phyloP scores from a whole-genome alignment of 257 asterid genomes.

The Rauvolfia tetraphylla region DNA sequence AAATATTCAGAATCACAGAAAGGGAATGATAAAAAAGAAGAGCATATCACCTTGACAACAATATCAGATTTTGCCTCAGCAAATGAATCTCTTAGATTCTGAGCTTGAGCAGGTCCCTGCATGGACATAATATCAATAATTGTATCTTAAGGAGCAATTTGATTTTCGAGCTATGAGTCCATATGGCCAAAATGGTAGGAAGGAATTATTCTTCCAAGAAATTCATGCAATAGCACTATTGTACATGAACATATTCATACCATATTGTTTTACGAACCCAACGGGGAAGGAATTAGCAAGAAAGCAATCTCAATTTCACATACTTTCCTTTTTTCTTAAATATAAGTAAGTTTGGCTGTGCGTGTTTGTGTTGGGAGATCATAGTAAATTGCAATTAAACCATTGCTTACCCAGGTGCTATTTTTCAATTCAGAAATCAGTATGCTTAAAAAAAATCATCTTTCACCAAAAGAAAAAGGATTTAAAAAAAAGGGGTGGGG shows the following conservation, averaged over 20 bases:
- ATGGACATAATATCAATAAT: not conserved
- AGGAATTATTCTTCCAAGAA: not conserved
- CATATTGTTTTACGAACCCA: not conserved
- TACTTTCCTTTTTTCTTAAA: no score
- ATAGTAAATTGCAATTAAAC: not conserved
- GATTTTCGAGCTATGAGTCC: not conserved
- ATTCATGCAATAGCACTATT: not conserved
- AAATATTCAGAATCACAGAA: not conserved
- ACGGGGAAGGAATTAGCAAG: not conserved
- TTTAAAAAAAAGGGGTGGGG: no score
- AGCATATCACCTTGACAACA: slow-evolving; percentile 67
- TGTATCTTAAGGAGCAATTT: not conserved
- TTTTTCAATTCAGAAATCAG: not conserved
- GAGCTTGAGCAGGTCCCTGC: slow-evolving; percentile 99
- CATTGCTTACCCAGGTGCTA: not conserved
- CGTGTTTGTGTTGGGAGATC: no score
- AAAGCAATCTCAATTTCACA: not conserved
- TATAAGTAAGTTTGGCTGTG: no score
- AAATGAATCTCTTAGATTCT: slow-evolving; percentile 82
- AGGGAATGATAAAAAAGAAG: not conserved
- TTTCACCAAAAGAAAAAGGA: not conserved
- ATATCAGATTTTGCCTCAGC: slow-evolving; percentile 73
- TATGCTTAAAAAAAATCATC: not conserved
- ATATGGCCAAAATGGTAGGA: not conserved
- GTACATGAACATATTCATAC: not conserved